Conservation (phyloP, 768 basidiomycete species). For the Baorangia bicolor region DNA sequence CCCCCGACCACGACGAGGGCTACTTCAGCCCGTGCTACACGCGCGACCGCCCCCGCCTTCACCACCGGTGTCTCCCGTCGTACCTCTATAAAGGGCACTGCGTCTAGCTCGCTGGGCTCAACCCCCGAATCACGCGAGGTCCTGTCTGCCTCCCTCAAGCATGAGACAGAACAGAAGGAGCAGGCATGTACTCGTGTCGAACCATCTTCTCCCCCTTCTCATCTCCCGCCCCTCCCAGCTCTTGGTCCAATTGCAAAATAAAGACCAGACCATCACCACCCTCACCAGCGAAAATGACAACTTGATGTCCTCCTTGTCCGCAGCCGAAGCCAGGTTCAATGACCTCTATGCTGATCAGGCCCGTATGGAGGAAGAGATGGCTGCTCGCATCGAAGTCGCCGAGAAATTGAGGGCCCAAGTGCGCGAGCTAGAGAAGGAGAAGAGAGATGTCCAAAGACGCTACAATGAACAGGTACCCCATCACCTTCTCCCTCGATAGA, state of each 20-base stretch:
- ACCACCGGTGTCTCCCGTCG: constrained; percentile 44
- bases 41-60: constrained; percentile 46
- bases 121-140: constrained; percentile 54
- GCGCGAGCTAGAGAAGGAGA: constrained; percentile 86
- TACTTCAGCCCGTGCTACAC: constrained; percentile 56
- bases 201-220: constrained; percentile 8
- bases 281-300: constrained; percentile 65
- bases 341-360: constrained; percentile 82
- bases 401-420: constrained; percentile 81
- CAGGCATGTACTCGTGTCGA: constrained; percentile 46
- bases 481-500: constrained; percentile 14
- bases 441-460: constrained; percentile 74
- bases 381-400: constrained; percentile 75
- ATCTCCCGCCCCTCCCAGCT: constrained; percentile 45
- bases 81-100: constrained; percentile 43
- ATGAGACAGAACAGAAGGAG: constrained; percentile 81
- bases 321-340: constrained; percentile 69
- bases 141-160: constrained; percentile 62
- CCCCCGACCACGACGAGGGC: constrained; percentile 46
- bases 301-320: constrained; percentile 60
- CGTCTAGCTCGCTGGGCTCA: constrained; percentile 36
- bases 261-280: constrained; percentile 63
- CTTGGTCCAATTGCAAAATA: constrained; percentile 73
- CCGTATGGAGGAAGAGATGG: constrained; percentile 79
- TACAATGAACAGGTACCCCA: constrained; percentile 81